phyloP scores from a whole-genome alignment of 345 rosid species.

The Bruguiera parviflora region DNA sequence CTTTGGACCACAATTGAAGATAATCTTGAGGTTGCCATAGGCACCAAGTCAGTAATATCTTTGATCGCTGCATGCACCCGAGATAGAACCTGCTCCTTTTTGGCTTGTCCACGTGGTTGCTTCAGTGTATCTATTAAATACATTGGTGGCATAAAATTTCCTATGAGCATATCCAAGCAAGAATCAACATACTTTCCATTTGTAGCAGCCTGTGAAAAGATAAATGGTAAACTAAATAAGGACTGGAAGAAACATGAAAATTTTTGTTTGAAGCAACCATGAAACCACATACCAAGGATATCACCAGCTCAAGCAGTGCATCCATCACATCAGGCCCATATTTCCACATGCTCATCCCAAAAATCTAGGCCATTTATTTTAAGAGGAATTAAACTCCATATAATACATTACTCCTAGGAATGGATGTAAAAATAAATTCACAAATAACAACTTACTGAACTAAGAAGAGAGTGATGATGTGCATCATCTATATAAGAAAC shows the following conservation, averaged over 20 bases:
- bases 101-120: slow-evolving; percentile 39
- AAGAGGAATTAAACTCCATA: slow-evolving; percentile 11
- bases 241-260: not conserved
- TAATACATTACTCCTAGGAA: not conserved
- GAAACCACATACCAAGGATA: slow-evolving; percentile 53
- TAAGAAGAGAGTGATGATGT: slow-evolving; percentile 60
- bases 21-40: slow-evolving; percentile 68
- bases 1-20: slow-evolving; percentile 44
- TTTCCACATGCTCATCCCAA: slow-evolving; percentile 74
- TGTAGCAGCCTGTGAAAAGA: slow-evolving; percentile 57
- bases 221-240: not conserved
- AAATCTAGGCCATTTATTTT: slow-evolving; percentile 38
- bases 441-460: slow-evolving; percentile 45
- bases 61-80: slow-evolving; percentile 66
- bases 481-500: slow-evolving; percentile 58
- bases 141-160: slow-evolving; percentile 64
- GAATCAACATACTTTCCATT: slow-evolving; percentile 61
- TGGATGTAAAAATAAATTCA: not conserved
- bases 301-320: slow-evolving; percentile 59
- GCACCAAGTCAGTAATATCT: slow-evolving; percentile 55
- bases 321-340: slow-evolving; percentile 61
- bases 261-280: not conserved
- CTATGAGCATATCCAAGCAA: slow-evolving; percentile 63
- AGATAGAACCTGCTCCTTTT: slow-evolving; percentile 61
- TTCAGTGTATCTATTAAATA: slow-evolving; percentile 33